A percentile compares a stretch with the other conserved stretches of the same genome.
Conservation (phyloP, 2,329 filamentous ascomycete species). For the Clonostachys rhizophaga region DNA sequence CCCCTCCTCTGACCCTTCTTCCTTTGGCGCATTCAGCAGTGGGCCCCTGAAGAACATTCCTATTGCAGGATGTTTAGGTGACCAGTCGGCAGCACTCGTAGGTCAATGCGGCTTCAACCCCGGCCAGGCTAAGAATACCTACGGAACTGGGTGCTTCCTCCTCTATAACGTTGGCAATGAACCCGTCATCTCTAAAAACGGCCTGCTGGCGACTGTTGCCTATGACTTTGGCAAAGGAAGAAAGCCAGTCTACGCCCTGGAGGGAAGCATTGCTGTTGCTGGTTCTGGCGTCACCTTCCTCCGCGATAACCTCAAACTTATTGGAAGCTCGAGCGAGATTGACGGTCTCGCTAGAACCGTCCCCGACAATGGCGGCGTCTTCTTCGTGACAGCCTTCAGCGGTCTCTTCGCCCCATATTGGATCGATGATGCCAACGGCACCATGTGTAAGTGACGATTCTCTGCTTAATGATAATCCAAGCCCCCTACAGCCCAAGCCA, state of each 20-base stretch:
- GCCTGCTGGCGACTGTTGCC: slow-evolving; percentile 71
- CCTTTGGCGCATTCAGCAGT: slow-evolving; percentile 59
- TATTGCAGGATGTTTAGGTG: slow-evolving; percentile 75
- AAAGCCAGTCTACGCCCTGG: slow-evolving; percentile 69
- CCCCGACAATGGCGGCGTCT: slow-evolving; percentile 68
- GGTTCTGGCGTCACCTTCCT: slow-evolving; percentile 72
- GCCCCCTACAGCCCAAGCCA: no score
- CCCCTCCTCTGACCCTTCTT: slow-evolving; percentile 63
- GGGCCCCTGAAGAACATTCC: slow-evolving; percentile 61
- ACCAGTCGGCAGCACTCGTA: slow-evolving; percentile 77
- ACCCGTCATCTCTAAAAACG: slow-evolving; percentile 74
- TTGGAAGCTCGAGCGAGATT: slow-evolving; percentile 39
- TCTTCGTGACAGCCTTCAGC: slow-evolving; percentile 77
- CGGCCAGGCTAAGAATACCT: slow-evolving; percentile 79
- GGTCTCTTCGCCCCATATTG: slow-evolving; percentile 80
- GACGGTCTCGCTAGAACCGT: slow-evolving; percentile 41
- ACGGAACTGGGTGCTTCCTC: slow-evolving; percentile 81
- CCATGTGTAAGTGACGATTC: slow-evolving; percentile 54
- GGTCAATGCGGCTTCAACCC: slow-evolving; percentile 75
- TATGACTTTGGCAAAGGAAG: slow-evolving; percentile 65
- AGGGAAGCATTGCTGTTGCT: slow-evolving; percentile 73
- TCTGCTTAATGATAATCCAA: no score
- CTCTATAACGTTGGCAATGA: slow-evolving; percentile 78
- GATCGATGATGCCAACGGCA: slow-evolving; percentile 79
- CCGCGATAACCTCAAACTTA: slow-evolving; percentile 52